Conservation (phyloP, 805 yeast species). For the Scheffersomyces coipomensis region DNA sequence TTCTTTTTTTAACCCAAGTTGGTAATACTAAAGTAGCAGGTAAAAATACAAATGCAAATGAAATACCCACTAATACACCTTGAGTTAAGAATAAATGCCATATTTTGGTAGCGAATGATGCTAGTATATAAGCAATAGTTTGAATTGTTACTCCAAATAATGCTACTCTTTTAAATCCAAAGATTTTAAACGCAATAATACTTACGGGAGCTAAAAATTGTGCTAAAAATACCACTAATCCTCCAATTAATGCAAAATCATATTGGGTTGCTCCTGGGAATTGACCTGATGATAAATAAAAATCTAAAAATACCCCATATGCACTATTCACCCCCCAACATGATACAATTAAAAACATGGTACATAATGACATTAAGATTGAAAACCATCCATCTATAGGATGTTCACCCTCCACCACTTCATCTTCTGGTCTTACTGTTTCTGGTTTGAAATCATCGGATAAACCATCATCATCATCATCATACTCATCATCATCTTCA, state of each 20-base stretch:
- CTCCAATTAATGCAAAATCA: conserved; percentile 54
- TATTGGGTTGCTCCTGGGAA: conserved; percentile 45
- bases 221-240: conserved; percentile 49
- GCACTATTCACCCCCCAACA: conserved; percentile 62
- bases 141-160: conserved; percentile 44
- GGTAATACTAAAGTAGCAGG: conserved; percentile 46
- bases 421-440: conserved; percentile 1
- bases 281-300: conserved; percentile 34
- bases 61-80: conserved; percentile 49
- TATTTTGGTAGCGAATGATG: conserved; percentile 46
- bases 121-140: conserved; percentile 45
- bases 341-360: conserved; percentile 42
- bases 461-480: conserved; percentile 1
- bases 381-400: conserved; percentile 48
- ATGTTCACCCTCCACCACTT: conserved; percentile 5
- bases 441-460: background rate
- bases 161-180: conserved; percentile 51
- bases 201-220: conserved; percentile 57
- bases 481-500: conserved; percentile 3
- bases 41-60: conserved; percentile 43
- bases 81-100: conserved; percentile 56
- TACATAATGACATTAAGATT: conserved; percentile 54
- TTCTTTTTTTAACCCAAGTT: conserved; percentile 46
- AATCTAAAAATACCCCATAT: conserved; percentile 57
- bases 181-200: conserved; percentile 43